These are phyloP conservation scores for Hypoxylon cercidicola DNA, from an alignment of 495 filamentous ascomycete genomes.

Conservation along the genomic window DNA sequence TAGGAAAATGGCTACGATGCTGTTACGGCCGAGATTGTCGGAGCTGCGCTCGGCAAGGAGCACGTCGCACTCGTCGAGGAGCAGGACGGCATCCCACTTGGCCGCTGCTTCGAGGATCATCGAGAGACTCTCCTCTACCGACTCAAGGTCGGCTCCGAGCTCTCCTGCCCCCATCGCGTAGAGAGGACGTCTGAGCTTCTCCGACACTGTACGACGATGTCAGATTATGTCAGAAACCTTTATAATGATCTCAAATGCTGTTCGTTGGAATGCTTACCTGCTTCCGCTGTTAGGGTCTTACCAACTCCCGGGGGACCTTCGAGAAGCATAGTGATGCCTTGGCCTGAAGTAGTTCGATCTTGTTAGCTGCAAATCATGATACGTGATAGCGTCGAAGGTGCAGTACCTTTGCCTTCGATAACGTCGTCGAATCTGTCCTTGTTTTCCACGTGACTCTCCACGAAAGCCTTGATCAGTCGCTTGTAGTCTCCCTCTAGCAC, in stretches of 20 bases:
- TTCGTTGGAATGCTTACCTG: constrained; percentile 22
- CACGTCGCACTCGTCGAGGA: constrained; percentile 74
- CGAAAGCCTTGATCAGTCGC: constrained; percentile 64
- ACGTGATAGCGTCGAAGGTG: not conserved
- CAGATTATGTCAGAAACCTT: not conserved
- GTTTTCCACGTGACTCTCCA: constrained; percentile 57
- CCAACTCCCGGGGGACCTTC: constrained; percentile 66
- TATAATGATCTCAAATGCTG: not conserved
- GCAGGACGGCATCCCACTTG: constrained; percentile 63
- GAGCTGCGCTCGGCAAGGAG: constrained; percentile 67
- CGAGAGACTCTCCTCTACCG: constrained; percentile 61
- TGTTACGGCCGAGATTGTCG: constrained; percentile 62
- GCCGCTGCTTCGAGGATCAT: constrained; percentile 60
- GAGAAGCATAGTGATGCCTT: constrained; percentile 67
- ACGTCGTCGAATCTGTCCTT: constrained; percentile 73
- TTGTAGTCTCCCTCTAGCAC: constrained; percentile 65
- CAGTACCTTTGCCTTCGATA: constrained; percentile 64
- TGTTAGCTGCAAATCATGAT: not conserved
- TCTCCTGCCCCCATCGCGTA: constrained; percentile 65
- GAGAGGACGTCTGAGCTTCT: constrained; percentile 59
- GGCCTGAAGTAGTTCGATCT: constrained; percentile 4
- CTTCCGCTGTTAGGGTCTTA: constrained; percentile 67
- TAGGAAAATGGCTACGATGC: constrained; percentile 65
- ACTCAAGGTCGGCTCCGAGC: constrained; percentile 57
- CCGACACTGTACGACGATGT: constrained; percentile 50